Base-by-base conservation (phyloP, 768 basidiomycete genomes). In the Termitomyces sp. region DNA sequence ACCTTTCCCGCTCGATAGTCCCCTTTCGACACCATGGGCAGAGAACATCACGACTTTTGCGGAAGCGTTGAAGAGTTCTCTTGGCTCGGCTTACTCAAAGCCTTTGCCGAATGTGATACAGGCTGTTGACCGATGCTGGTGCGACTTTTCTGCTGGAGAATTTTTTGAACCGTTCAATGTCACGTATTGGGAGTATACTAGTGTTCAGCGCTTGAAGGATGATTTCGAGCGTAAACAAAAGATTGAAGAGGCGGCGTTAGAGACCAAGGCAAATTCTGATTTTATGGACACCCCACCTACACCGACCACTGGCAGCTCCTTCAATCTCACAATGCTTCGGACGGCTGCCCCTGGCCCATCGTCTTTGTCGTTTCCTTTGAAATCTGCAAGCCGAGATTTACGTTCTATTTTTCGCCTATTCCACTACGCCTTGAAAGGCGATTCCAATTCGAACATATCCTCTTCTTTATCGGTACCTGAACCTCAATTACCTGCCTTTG, bases 121-220 rank as follows among this genome's bases (percentile, higher is more conserved):
- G 28, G 78, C 89, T 3, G 76, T 80, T 4, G 92, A 93, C 63
- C 83, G 90, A 47, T 94, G 92, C 66, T 94, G 92, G 92, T 93
- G 91, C 62, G 91, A 93, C 65, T 74, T 92, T 59, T 81, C 84
- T 20, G 72, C 75, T 18, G 76, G 76, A 18, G 78, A 79, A 14
- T 74, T 91, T 58, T 94, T 93, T 63, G 84, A 88, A 60, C 87
- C 90, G 7, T 92, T 85, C 71, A 87, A 92, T 61, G 75, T 86
- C 48, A 82, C 87, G 33, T 77, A 77, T 48, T 94, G 91, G 91
- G 91, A 93, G 66, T 69, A 71, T 60, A 69, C 79, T 56, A 90
- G 87, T 63, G 77, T 92, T 14, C 72, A 80, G 57, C 76, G 74
- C 49, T 66, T 74, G 57, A 76, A 67, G 56, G 68, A 73, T 20